Evolutionary conservation across 345 rosid species (phyloP), one percentile per base, ranked within the genome.

Genomic region (Populus deltoides): DNA sequence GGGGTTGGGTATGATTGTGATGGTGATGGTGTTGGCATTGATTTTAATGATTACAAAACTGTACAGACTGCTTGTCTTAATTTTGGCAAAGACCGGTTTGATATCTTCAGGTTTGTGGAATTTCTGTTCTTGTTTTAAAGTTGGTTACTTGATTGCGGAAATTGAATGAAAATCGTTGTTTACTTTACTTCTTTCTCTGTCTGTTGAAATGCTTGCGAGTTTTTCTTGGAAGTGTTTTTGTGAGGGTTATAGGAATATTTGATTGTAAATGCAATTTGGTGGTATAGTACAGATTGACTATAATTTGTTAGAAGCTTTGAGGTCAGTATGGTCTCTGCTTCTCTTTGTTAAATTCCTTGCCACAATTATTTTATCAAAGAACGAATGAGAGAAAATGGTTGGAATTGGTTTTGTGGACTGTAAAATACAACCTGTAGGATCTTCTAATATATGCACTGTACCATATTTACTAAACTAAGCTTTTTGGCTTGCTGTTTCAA

Each of bases 21-120:
- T 22, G 75, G 66, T 68, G 85, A 82, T 33, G 85, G 84, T 73
- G 84, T 49, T 70, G 92, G 83, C 69, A 75, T 83, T 81, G 92
- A 93, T 85, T 77, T 90, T 47, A 91, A 84, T 68, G 95, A 96
- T 87, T 88, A 86, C 75, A 91, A 82, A 87, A 84, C 90, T 41
- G 94, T 96, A 65, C 94, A 92, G 76, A 89, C 84, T 69, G 99
- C 99, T 70, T 91, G 91, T 77, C 51, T 92, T 78, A 93, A 92
- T 87, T 92, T 96, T 41, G 99, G 99, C 70, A 96, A 93, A 75
- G 97, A 94, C 87, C 97, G 98, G 70, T 96, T 96, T 59, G 99
- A 96, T 85, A 95, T 93, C 66, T 78, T 95, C 81, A 95, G 99
- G 99, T 95, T 84, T 63, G 90, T 71, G 36, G 33, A 59, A 59